Evolutionary conservation across 176 grass and related monocot species (phyloP).

Genomic region (barley (Hordeum vulgare)): MorexV3_pseudomolecules_assembly NC_058524.1:130761512-130762011

Average conservation of each 20-base stretch:
- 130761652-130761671: slow-evolving; percentile 41
- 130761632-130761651: slow-evolving; percentile 55
- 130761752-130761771: slow-evolving; percentile 39
- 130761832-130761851: slow-evolving; percentile 24
- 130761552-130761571: not conserved
- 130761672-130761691: slow-evolving; percentile 9
- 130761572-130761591: slow-evolving; percentile 40
- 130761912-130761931: slow-evolving; percentile 35
- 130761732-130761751: slow-evolving; percentile 44
- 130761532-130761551: not conserved
- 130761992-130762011: not conserved
- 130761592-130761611: slow-evolving; percentile 50
- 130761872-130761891: slow-evolving; percentile 33
- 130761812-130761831: slow-evolving; percentile 9
- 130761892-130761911: slow-evolving; percentile 30
- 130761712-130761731: slow-evolving; percentile 6
- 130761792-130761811: slow-evolving; percentile 33
- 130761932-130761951: slow-evolving; percentile 26
- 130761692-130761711: slow-evolving; percentile 30
- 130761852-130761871: slow-evolving; percentile 38
- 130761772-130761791: slow-evolving; percentile 35
- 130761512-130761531: not conserved
- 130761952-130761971: slow-evolving; percentile 33
- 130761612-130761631: slow-evolving; percentile 46
- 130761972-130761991: slow-evolving; percentile 25